Base-by-base conservation (phyloP, 345 rosid genomes). In the Eucalyptus albens region DNA sequence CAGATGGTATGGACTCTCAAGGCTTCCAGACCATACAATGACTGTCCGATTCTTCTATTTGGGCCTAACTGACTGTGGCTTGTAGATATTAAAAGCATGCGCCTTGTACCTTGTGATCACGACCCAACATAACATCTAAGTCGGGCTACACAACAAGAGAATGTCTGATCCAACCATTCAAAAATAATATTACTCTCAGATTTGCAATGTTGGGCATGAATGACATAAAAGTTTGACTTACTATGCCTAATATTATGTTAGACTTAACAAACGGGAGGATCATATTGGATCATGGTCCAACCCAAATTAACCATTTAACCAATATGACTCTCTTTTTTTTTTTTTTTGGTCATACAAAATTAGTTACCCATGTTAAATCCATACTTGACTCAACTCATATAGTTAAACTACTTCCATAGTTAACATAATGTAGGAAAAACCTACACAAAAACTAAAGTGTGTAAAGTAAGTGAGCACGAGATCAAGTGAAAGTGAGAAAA, bases 361-460 rank as follows among this genome's bases (percentile, higher is more conserved):
- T 62, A 62, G 8, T 13, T 11, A 26, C 2, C 7, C 7, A 3
- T 59, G 2, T 13, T 27, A 1, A 62, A 27, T 13, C 33, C 69
- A 62, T 62, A 27, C 8, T 12, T 5, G 4, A 62, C 4, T 7
- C 0, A 27, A 12, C 8, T 13, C 2, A 6, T 12, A 27, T 12
- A 10, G 7, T 12, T 60, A 62, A 60, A 62, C 4, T 3, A 62
- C 33, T 62, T 12, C 69, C 6, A 62, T 62, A 62, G 27, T 62
- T 62, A 12, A 29, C 33, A 11, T 62, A 62, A 27, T 6, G 1
- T 60, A 60, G 2, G 4, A 26, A 12, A 10, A 62, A 27, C 2
- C 6, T 62, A 62, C 1, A 62, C 0, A 1, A 9, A 62, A 62
- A 62, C 0, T 62, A 1, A 62, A 5, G 15, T 29, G 8, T 27